Base-by-base conservation (phyloP, 768 basidiomycete species). In the Termitomyces heimii region DNA sequence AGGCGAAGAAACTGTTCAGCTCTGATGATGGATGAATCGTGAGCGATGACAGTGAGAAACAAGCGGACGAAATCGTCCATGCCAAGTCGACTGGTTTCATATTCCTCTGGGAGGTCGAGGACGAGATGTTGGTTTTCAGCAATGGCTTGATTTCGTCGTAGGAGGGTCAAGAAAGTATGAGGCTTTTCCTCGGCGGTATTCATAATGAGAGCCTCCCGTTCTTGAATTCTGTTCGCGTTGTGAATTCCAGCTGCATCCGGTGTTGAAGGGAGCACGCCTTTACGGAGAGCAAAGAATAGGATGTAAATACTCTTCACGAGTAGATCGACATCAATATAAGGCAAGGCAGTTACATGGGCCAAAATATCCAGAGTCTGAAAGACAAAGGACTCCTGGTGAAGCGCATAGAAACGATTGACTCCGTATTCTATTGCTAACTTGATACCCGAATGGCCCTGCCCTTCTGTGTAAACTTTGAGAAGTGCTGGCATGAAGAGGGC, bases 31-130 rank as follows among this genome's bases (percentile, higher is more conserved):
- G 79, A 75, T 16, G 85, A 77, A 66, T 90, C 85, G 61, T 90
- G 85, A 6, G 88, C 89, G 54, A 92, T 88, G 57, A 92, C 85
- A 1, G 89, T 92, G 31, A 91, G 75, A 65, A 90, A 83, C 8
- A 92, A 75, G 16, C 84, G 81, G 29, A 89, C 81, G 26, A 90
- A 75, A 64, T 91, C 76, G 58, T 86, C 85, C 63, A 86, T 73
- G 20, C 74, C 74, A 14, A 92, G 75, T 3, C 75, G 71, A 57
- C 75, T 76, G 20, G 77, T 73, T 65, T 85, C 84, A 59, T 84
- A 84, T 67, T 85, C 78, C 31, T 85, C 82, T 3, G 82, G 82
- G 49, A 84, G 70, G 28, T 77, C 72, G 40, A 80, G 67, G 3
- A 77, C 72, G 43, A 78, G 68, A 45, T 74, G 73, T 12, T 58